A percentile compares a stretch with the other conserved stretches of the same genome.
phyloP scores from a whole-genome alignment of 768 basidiomycete species.

The Tricholoma bakamatsutake region DNA sequence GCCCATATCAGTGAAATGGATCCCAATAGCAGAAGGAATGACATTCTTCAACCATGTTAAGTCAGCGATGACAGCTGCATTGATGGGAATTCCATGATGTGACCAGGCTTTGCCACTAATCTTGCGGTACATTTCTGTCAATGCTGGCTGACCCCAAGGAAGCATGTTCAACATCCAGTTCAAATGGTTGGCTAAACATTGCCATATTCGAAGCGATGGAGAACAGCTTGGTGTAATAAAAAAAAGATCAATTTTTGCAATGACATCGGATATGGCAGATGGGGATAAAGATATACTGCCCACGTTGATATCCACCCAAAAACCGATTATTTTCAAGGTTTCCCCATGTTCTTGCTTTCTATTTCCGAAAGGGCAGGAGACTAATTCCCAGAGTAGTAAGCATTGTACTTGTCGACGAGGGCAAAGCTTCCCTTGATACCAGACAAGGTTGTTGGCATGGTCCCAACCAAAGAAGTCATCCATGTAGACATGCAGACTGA shows the following conservation, averaged over 20 bases:
- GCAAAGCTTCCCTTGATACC: not conserved
- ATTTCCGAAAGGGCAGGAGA: no score
- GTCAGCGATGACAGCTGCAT: not conserved
- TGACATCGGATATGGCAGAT: not conserved
- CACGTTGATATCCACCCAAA: no score
- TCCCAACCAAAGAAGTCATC: no score
- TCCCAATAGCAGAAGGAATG: not conserved
- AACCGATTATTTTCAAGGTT: no score
- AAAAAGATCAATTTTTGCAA: not conserved
- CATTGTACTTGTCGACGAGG: no score
- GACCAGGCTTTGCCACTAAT: no score
- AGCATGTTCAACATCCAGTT: not conserved
- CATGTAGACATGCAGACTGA: conserved; percentile 21
- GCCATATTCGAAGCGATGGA: not conserved
- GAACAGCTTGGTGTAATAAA: not conserved
- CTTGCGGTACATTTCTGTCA: no score
- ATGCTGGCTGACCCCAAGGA: not conserved
- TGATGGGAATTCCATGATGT: no score
- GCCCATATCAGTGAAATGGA: no score
- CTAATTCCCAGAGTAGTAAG: no score
- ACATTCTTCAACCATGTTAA: not conserved
- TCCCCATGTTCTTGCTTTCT: no score
- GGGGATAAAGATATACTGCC: no score
- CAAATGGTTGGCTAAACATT: not conserved
- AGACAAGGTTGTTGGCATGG: conserved; percentile 14